Evolutionary conservation across 129 eudicot species (phyloP).

Genomic region (Mikania micrantha): DNA sequence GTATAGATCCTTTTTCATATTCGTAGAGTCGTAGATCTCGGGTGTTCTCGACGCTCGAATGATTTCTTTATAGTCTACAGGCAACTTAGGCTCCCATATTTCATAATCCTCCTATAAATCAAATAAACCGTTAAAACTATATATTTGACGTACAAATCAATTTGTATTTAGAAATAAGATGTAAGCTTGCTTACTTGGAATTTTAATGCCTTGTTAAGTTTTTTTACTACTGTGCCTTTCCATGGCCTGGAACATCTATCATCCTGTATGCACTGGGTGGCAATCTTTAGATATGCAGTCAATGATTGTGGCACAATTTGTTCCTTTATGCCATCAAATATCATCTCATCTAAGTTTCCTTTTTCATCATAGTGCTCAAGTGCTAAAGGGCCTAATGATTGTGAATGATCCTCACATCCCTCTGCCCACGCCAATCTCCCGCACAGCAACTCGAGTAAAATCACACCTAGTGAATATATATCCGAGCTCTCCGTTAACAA

Average conservation of each 20-base stretch:
- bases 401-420: background rate
- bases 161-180: too few species aligned
- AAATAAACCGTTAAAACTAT: background rate
- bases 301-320: background rate
- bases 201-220: background rate
- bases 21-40: too few species aligned
- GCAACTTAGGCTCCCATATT: background rate
- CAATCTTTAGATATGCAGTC: background rate
- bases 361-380: too few species aligned
- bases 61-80: conserved; percentile 6
- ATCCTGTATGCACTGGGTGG: background rate
- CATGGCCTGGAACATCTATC: background rate
- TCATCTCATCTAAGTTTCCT: background rate
- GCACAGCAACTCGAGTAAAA: background rate
- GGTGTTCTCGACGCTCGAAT: background rate
- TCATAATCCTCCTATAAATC: background rate
- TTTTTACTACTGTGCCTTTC: background rate
- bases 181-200: background rate
- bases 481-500: background rate
- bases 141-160: background rate
- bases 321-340: background rate
- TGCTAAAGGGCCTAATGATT: background rate
- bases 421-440: background rate
- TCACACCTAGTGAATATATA: conserved; percentile 2
- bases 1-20: conserved; percentile 1